Conservation (phyloP, 306 rosid genomes). For the Geum urbanum region DNA sequence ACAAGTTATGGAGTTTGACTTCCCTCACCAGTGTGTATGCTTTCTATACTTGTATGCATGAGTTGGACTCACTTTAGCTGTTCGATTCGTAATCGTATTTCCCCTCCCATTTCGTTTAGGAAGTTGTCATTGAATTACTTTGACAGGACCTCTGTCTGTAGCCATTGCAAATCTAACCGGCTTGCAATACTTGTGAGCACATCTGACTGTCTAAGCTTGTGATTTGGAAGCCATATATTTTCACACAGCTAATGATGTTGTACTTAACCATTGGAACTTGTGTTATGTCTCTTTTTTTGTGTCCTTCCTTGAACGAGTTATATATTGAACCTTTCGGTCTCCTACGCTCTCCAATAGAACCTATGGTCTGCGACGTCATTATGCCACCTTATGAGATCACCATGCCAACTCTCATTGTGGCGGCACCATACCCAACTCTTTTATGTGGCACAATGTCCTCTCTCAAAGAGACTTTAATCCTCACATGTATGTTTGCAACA, state of each 20-base stretch:
- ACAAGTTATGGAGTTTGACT: slow-evolving; percentile 67
- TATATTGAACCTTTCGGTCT: too few species aligned
- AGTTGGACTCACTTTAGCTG: background rate
- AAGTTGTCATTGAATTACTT: slow-evolving; percentile 48
- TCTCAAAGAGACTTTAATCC: too few species aligned
- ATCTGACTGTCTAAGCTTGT: background rate
- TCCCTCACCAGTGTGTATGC: slow-evolving; percentile 61
- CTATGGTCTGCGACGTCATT: too few species aligned
- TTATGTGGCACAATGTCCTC: too few species aligned
- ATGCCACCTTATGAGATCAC: too few species aligned
- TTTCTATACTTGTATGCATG: slow-evolving; percentile 9
- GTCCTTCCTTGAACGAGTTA: too few species aligned
- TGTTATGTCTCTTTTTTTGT: background rate
- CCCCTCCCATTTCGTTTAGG: slow-evolving; percentile 37
- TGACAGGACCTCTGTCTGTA: slow-evolving; percentile 59
- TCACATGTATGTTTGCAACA: too few species aligned
- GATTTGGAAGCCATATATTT: background rate
- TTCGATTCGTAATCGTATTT: background rate
- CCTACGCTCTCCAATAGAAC: too few species aligned
- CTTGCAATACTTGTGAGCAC: slow-evolving; percentile 66
- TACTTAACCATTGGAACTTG: too few species aligned
- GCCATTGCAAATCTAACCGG: slow-evolving; percentile 54
- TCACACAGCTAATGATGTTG: too few species aligned
- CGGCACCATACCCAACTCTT: too few species aligned
- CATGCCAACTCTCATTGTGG: too few species aligned